A percentile compares a stretch with the other conserved stretches of the same genome.
phyloP scores from a whole-genome alignment of 208 protist genomes.

The Lotmaria passim region DNA sequence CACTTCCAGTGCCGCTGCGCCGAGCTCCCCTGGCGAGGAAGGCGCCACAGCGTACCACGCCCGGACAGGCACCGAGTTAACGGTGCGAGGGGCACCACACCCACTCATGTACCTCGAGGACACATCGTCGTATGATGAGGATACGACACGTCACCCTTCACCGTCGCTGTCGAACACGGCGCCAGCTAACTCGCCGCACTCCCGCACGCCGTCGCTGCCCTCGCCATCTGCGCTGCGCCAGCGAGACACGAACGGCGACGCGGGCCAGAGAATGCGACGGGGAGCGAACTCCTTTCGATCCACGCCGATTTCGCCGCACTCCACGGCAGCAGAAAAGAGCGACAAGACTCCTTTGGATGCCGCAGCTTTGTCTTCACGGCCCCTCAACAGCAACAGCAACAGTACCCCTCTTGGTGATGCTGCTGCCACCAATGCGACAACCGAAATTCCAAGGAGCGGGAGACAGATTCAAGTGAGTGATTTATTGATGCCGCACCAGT shows the following conservation, averaged over 20 bases:
- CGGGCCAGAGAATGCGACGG: not conserved
- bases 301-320: not conserved
- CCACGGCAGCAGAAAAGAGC: not conserved
- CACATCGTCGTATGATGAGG: constrained; percentile 22
- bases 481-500: too few species aligned
- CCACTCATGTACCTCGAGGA: constrained; percentile 27
- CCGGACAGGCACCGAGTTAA: constrained; percentile 1
- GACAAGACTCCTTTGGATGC: not conserved
- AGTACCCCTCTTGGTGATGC: too few species aligned
- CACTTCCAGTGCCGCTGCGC: not conserved
- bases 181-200: constrained; percentile 7
- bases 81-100: not conserved
- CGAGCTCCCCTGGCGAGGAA: not conserved
- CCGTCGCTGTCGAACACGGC: constrained; percentile 6
- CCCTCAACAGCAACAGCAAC: too few species aligned
- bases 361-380: not conserved
- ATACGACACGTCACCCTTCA: not conserved
- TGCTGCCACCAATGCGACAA: too few species aligned
- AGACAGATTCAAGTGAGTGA: too few species aligned
- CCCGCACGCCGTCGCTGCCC: not conserved
- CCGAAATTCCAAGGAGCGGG: too few species aligned
- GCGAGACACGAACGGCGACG: not conserved
- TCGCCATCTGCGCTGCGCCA: not conserved
- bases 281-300: not conserved
- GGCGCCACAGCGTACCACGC: constrained; percentile 4